These are phyloP conservation scores for Intubia oerlemansii DNA, from an alignment of 2,329 filamentous ascomycete species.

Conservation along the genomic window DNA sequence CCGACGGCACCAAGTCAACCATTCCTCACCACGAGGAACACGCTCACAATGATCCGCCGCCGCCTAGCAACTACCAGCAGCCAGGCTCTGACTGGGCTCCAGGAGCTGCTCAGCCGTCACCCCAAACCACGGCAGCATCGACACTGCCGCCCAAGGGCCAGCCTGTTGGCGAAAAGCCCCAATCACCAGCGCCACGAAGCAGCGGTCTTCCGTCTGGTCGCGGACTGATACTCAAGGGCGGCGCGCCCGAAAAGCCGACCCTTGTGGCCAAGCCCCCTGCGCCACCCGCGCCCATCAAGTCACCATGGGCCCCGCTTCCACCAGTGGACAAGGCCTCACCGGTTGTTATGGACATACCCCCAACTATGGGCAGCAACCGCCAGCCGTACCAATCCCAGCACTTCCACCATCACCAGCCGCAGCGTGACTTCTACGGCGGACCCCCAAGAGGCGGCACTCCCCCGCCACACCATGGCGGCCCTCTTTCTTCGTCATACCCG, in stretches of 20 bases:
- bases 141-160: conserved; percentile 9
- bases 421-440: conserved; percentile 29
- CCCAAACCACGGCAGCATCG: background rate
- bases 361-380: conserved; percentile 3
- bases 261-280: conserved; percentile 51
- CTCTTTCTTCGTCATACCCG: too few species aligned
- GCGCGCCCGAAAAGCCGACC: conserved; percentile 47
- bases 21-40: conserved; percentile 40
- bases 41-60: conserved; percentile 10
- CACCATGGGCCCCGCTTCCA: conserved; percentile 76
- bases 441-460: conserved; percentile 8
- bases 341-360: conserved; percentile 33
- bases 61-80: background rate
- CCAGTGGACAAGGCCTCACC: conserved; percentile 68
- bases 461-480: conserved; percentile 22
- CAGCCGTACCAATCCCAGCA: conserved; percentile 3
- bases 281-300: conserved; percentile 53
- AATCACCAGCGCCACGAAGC: conserved; percentile 22
- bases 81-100: conserved; percentile 7
- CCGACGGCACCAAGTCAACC: conserved; percentile 67
- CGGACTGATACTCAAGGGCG: conserved; percentile 44
- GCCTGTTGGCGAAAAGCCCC: conserved; percentile 19
- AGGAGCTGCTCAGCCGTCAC: conserved; percentile 1
- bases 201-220: conserved; percentile 30
- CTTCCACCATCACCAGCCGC: conserved; percentile 12